Evolutionary conservation across 2,329 filamentous ascomycete genomes (phyloP), one percentile per base, ranked within the genome.

Genomic region (Penicillium sp.): DNA sequence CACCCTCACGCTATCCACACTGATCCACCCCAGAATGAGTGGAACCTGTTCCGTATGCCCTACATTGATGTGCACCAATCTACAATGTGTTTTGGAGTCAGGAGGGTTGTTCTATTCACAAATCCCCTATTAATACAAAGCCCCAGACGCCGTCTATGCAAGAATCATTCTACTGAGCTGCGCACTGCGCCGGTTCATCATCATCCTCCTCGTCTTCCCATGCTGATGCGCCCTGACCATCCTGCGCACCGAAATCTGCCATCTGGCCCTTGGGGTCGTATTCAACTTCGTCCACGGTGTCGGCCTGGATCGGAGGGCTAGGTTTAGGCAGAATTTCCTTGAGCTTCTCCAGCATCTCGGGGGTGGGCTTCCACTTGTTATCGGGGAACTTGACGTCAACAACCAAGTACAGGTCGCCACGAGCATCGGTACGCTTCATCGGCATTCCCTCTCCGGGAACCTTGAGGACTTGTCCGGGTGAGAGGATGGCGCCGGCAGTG

Each of bases 381-480:
- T 92, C 86, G 2, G 94, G 94, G 79, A 97, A 97, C 53, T 91
- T 84, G 61, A 99, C 84, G 67, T 94, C 87, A 62, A 97, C 87
- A 38, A 89, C 79, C 41, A 99, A 81, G 75, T 93, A 99, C 19
- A 99, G 79, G 69, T 97, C 92, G 43, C 94, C 94, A 71, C 86
- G 91, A 5, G 79, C 70, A 39, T 99, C 94, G 61, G 88, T 90
- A 56, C 87, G 87, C 82, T 97, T 97, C 66, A 87, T 76, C 2
- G 94, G 94, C 94, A 99, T 99, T 59, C 94, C 94, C 78, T 99
- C 94, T 27, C 91, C 92, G 2, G 82, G 76, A 1, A 99, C 80
- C 79, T 92, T 96, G 66, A 99, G 82, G 8, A 93, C 84, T 71
- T 99, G 90, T 27, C 87, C 88, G 0, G 94, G 92, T 27, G 87